phyloP scores from a whole-genome alignment of 2,329 filamentous ascomycete genomes.

The Nemania sp. region DNA sequence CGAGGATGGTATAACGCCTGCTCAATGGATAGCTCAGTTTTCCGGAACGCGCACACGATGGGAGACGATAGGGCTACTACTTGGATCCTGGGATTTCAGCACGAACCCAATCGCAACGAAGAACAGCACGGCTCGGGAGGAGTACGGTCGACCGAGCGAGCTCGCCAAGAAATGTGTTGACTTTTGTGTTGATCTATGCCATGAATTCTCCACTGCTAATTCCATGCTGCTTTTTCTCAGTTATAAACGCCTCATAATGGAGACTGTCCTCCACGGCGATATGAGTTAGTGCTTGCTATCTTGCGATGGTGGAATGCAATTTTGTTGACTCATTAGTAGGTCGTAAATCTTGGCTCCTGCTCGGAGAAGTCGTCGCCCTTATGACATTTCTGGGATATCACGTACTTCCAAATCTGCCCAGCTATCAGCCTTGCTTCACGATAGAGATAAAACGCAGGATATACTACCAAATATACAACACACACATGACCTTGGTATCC shows the following conservation, averaged over 20 bases:
- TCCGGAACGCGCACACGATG: conserved; percentile 55
- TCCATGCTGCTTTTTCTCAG: conserved; percentile 33
- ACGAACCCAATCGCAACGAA: conserved; percentile 22
- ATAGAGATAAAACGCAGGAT: conserved; percentile 49
- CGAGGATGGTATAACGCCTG: conserved; percentile 51
- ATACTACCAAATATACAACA: conserved; percentile 50
- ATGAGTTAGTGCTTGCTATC: conserved; percentile 30
- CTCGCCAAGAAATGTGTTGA: conserved; percentile 42
- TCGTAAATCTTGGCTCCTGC: conserved; percentile 46
- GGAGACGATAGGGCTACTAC: conserved; percentile 59
- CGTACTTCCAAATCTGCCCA: conserved; percentile 50
- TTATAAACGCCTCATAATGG: conserved; percentile 21
- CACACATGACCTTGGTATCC: conserved; percentile 55
- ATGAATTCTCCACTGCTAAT: conserved; percentile 48
- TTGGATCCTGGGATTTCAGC: conserved; percentile 46
- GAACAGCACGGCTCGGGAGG: conserved; percentile 22
- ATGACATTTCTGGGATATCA: conserved; percentile 64
- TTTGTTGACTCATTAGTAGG: conserved; percentile 37
- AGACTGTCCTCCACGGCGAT: conserved; percentile 28
- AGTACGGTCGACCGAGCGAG: conserved; percentile 30
- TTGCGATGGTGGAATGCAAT: not conserved
- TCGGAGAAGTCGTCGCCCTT: conserved; percentile 46
- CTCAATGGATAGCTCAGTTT: conserved; percentile 57
- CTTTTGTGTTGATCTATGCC: conserved; percentile 45
- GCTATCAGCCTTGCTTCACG: conserved; percentile 42